A percentile compares a stretch with the other conserved stretches of the same genome.
Evolutionary conservation across 805 yeast genomes (phyloP).

Genomic region (Wickerhamomyces bisporus): DNA sequence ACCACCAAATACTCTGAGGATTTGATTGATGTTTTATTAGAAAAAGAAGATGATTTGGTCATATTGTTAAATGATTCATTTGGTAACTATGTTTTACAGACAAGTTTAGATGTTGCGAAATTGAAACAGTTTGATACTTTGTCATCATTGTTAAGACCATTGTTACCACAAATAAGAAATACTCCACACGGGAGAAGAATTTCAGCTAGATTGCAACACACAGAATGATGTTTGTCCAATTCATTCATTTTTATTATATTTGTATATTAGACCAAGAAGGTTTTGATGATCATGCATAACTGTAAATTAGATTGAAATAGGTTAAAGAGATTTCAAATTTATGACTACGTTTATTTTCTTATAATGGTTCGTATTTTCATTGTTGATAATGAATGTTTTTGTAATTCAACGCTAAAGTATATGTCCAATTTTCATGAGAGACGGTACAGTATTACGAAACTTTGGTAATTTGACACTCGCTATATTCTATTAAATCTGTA

Average conservation of each 20-base stretch:
- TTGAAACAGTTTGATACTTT: conserved; percentile 47
- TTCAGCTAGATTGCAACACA: conserved; percentile 51
- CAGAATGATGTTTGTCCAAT: not conserved
- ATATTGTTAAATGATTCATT: conserved; percentile 80
- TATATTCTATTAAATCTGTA: too few relatives aligned
- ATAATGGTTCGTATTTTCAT: too few relatives aligned
- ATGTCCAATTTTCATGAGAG: too few relatives aligned
- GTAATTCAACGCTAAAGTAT: too few relatives aligned
- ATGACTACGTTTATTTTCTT: too few relatives aligned
- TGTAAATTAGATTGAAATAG: too few relatives aligned
- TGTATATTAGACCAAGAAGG: conserved; percentile 1
- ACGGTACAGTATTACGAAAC: too few relatives aligned
- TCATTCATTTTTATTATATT: not conserved
- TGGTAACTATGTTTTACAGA: conserved; percentile 93
- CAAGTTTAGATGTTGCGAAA: conserved; percentile 63
- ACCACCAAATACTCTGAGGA: conserved; percentile 38
- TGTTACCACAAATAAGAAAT: conserved; percentile 70
- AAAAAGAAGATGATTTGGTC: conserved; percentile 29
- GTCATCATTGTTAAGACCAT: conserved; percentile 61
- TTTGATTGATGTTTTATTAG: conserved; percentile 46
- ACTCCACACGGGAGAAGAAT: conserved; percentile 97
- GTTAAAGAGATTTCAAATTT: too few relatives aligned
- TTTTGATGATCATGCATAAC: too few relatives aligned
- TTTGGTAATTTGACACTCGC: too few relatives aligned
- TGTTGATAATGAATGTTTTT: too few relatives aligned